Percentiles rank a stretch among this genome's conserved stretches.
phyloP scores from a whole-genome alignment of 2,329 filamentous ascomycete genomes.

The Cercospora zeae-maydis region DNA sequence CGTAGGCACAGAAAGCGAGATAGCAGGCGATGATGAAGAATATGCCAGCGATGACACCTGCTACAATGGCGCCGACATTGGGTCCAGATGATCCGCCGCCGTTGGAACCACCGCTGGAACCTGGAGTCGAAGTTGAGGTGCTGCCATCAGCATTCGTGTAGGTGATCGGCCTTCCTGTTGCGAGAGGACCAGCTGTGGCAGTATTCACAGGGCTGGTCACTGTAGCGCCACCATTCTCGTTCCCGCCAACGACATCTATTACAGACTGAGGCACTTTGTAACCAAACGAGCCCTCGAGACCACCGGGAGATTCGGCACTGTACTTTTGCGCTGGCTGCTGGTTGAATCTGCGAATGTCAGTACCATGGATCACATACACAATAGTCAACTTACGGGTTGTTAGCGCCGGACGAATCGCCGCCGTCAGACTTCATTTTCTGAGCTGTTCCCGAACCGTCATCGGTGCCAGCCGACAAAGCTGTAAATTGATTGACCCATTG shows the following conservation, averaged over 20 bases:
- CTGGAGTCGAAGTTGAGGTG: constrained; percentile 45
- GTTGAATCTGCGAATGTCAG: constrained; percentile 40
- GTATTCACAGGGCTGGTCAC: constrained; percentile 59
- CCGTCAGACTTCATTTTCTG: constrained; percentile 10
- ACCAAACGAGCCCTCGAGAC: constrained; percentile 57
- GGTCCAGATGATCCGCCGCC: constrained; percentile 24
- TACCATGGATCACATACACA: neutral
- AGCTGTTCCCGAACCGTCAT: constrained; percentile 18
- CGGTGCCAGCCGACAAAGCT: constrained; percentile 54
- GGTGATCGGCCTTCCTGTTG: constrained; percentile 64
- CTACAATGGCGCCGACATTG: constrained; percentile 55
- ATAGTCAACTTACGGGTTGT: constrained; percentile 19
- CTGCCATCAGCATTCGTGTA: constrained; percentile 56
- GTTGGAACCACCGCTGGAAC: constrained; percentile 33
- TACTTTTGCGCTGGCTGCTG: constrained; percentile 51
- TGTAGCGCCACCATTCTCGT: constrained; percentile 64
- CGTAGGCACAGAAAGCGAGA: constrained; percentile 67
- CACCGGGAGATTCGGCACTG: constrained; percentile 48
- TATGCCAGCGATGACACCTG: constrained; percentile 62
- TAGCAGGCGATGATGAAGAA: constrained; percentile 61
- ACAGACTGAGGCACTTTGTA: constrained; percentile 69
- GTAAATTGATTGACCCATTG: constrained; percentile 69
- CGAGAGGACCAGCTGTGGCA: constrained; percentile 65
- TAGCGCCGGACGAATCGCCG: constrained; percentile 12
- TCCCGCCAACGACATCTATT: constrained; percentile 64